Base-by-base conservation (phyloP, 306 rosid species). In the Sicyos edulis region DNA sequence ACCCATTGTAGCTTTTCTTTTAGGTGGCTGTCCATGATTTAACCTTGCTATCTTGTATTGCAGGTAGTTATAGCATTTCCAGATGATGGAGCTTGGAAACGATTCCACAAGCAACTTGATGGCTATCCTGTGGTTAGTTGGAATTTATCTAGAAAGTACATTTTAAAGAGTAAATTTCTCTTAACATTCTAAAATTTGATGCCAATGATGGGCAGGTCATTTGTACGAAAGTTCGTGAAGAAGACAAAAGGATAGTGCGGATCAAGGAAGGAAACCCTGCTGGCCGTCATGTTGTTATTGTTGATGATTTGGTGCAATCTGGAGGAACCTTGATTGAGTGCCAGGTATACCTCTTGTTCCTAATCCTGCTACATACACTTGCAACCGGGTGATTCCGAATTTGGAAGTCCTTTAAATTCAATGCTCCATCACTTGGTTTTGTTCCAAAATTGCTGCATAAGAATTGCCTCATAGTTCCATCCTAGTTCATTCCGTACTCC, bases 71-170 rank as follows among this genome's bases (percentile, higher is more conserved):
- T 90, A 80, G 99, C 99, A 77, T 91, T 93, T 83, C 99, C 97
- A 0, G 97, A 93, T 61, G 97, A 93, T 79, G 99, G 99, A 77
- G 99, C 99, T 72, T 93, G 96, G 97, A 93, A 93, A 85, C 84
- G 99, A 77, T 93, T 87, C 80, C 97, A 93, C 91, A 93, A 93
- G 87, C 91, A 32, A 76, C 86, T 93, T 71, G 96, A 91, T 71
- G 83, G 81, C 24, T 93, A 78, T 78, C 80, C 95, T 74, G 76
- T 80, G 92, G 97, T 93, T 44, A 44, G 88, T 80, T 17, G 57
- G 37, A 47, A 14, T 12, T 81, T 68, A 77, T 71, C 56, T 26
- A 61, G 5, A 49, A 49, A 3, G 14, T 68, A 24, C 20, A 1
- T 4, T 6, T 49, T 49, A 22, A 14, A 13, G 58, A 69, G 20